Evolutionary conservation across 176 grass and related monocot species (phyloP), one percentile per base, ranked within the genome.

Genomic region (Ananas comosus): DNA sequence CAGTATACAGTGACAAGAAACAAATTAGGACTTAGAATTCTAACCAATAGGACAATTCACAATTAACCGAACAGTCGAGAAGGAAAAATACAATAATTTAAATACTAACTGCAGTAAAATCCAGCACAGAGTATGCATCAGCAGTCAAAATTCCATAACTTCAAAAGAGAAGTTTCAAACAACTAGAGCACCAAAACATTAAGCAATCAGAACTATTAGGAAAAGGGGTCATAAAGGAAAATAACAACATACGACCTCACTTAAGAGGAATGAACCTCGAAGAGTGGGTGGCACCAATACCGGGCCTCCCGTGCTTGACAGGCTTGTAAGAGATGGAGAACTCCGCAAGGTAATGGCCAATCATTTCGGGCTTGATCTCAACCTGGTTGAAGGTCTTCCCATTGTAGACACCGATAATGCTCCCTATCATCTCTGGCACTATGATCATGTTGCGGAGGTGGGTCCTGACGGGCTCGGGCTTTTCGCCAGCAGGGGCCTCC

Each of bases 401-500:
- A 0, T 91, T 91, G 81, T 84, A 87, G 51, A 87, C 79, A 3
- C 84, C 84, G 0, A 91, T 11, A 1, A 91, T 51, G 65, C 84
- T 91, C 13, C 88, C 84, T 4, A 91, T 91, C 84, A 91, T 91
- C 78, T 91, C 84, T 17, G 84, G 88, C 28, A 87, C 82, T 49
- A 91, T 91, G 47, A 91, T 91, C 88, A 87, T 87, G 84, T 84
- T 91, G 24, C 84, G 79, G 49, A 91, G 84, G 72, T 91, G 88
- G n/a, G 88, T 87, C 81, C 53, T 87, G 49, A 91, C 88, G 0
- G 81, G 69, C 58, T 91, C 88, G 0, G 81, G 88, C 68, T 91
- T 91, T 78, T 91, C 88, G 12, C 84, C 88, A 12, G 71, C 75
- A 47, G 84, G 84, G 1, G 88, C 88, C 13, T 87, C 79, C 13